phyloP scores from a whole-genome alignment of 495 filamentous ascomycete species.

The Halenospora varia region DNA sequence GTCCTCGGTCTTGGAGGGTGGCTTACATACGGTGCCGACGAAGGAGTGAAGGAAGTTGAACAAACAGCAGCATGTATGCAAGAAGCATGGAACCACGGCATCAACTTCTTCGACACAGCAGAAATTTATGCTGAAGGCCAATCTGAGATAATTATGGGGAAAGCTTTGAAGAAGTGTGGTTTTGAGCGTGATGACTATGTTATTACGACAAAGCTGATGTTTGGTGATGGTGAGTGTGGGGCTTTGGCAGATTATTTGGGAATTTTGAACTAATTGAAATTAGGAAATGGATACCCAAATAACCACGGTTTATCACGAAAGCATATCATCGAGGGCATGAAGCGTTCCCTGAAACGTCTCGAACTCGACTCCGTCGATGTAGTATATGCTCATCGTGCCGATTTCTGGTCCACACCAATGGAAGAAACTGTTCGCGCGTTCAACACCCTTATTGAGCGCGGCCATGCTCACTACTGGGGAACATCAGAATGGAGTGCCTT shows the following conservation, averaged over 20 bases:
- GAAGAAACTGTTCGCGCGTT: slow-evolving; percentile 74
- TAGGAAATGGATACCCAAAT: slow-evolving; percentile 23
- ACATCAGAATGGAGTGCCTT: slow-evolving; percentile 52
- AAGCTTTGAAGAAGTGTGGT: slow-evolving; percentile 51
- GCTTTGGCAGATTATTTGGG: too few relatives aligned
- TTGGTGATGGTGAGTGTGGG: slow-evolving; percentile 37
- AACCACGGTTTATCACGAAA: slow-evolving; percentile 63
- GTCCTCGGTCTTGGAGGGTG: slow-evolving; percentile 57
- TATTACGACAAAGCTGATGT: slow-evolving; percentile 67
- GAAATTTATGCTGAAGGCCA: slow-evolving; percentile 39
- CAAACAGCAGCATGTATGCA: slow-evolving; percentile 60
- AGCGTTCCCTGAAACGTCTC: slow-evolving; percentile 54
- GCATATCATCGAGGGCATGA: slow-evolving; percentile 67
- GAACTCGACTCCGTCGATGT: slow-evolving; percentile 67
- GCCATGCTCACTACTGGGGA: slow-evolving; percentile 46
- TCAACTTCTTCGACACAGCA: slow-evolving; percentile 54
- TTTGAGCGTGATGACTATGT: slow-evolving; percentile 70
- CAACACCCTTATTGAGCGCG: slow-evolving; percentile 56
- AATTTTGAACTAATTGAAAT: background rate
- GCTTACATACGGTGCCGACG: slow-evolving; percentile 43
- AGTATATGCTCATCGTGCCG: slow-evolving; percentile 71
- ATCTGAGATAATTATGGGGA: slow-evolving; percentile 40
- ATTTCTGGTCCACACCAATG: slow-evolving; percentile 64
- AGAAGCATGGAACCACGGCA: slow-evolving; percentile 64
- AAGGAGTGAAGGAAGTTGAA: slow-evolving; percentile 32